Percentiles rank a stretch among this genome's conserved stretches.
Conservation (phyloP, 768 basidiomycete genomes). For the Mycena belliarum region DNA sequence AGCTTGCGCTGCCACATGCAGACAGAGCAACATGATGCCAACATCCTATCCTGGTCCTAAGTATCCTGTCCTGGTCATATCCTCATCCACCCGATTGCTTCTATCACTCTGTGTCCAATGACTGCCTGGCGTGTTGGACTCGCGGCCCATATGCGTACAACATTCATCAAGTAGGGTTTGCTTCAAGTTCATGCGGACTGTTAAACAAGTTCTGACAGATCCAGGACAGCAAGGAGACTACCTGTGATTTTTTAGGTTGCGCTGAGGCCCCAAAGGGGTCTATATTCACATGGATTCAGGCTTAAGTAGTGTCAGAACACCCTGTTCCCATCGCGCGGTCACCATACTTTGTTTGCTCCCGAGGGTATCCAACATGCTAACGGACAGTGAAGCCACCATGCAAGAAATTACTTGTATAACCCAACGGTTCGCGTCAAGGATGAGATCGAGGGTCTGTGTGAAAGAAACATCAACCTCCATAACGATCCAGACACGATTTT, state of each 20-base stretch:
- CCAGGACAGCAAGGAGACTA: background rate
- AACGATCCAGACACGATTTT: background rate
- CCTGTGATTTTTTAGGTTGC: background rate
- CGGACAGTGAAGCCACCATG: constrained; percentile 4
- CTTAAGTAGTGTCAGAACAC: constrained; percentile 10
- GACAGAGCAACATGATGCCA: no score
- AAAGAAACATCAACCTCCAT: background rate
- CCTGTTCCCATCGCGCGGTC: constrained; percentile 1
- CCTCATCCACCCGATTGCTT: background rate
- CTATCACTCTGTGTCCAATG: no score
- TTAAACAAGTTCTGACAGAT: background rate
- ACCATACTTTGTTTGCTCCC: constrained; percentile 1
- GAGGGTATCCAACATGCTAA: background rate
- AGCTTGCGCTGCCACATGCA: no score
- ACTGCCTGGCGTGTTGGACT: constrained; percentile 15
- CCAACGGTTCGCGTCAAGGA: constrained; percentile 1
- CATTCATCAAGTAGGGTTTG: background rate
- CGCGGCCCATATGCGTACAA: background rate
- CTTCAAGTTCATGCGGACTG: no score
- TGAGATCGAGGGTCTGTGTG: constrained; percentile 1
- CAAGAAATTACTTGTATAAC: constrained; percentile 8
- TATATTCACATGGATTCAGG: constrained; percentile 12
- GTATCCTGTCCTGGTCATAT: no score
- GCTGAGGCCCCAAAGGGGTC: background rate
- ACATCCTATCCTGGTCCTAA: no score